phyloP scores from a whole-genome alignment of 306 rosid species.

The Dalbergia oliveri region DNA sequence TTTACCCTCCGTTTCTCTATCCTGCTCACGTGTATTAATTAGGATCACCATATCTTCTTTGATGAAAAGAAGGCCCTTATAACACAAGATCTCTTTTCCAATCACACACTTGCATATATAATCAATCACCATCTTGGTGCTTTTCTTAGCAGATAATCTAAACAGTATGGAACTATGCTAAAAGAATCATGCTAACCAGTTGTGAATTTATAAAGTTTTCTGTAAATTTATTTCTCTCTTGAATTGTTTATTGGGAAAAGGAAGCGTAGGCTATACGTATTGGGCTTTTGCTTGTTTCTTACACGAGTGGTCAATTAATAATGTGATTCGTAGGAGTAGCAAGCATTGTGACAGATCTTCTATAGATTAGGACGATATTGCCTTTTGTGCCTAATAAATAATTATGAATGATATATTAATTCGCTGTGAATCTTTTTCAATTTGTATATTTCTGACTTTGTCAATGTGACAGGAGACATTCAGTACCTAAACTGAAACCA shows the following conservation, averaged over 20 bases:
- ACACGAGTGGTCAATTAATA: constrained; percentile 28
- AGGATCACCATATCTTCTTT: constrained; percentile 35
- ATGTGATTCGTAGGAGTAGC: constrained; percentile 13
- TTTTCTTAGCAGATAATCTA: constrained; percentile 36
- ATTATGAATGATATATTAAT: not conserved
- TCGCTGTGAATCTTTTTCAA: not conserved
- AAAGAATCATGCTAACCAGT: not conserved
- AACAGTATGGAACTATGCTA: not conserved
- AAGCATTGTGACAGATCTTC: constrained; percentile 8
- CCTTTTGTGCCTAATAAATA: constrained; percentile 8
- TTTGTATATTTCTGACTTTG: constrained; percentile 15
- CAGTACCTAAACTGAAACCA: constrained; percentile 1
- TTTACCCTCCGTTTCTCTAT: constrained; percentile 35
- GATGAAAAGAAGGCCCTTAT: constrained; percentile 28
- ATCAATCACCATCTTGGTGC: constrained; percentile 33
- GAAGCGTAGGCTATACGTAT: not conserved
- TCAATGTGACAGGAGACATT: not conserved
- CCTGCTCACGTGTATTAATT: constrained; percentile 44
- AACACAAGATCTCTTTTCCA: constrained; percentile 28
- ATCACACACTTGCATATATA: constrained; percentile 28
- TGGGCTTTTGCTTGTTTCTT: constrained; percentile 13
- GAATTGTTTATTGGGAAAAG: not conserved
- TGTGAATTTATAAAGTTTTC: not conserved
- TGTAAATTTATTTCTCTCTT: not conserved
- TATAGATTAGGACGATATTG: constrained; percentile 11